Conservation (phyloP, 2,329 filamentous ascomycete species). For the Colletotrichum endophyticum region DNA sequence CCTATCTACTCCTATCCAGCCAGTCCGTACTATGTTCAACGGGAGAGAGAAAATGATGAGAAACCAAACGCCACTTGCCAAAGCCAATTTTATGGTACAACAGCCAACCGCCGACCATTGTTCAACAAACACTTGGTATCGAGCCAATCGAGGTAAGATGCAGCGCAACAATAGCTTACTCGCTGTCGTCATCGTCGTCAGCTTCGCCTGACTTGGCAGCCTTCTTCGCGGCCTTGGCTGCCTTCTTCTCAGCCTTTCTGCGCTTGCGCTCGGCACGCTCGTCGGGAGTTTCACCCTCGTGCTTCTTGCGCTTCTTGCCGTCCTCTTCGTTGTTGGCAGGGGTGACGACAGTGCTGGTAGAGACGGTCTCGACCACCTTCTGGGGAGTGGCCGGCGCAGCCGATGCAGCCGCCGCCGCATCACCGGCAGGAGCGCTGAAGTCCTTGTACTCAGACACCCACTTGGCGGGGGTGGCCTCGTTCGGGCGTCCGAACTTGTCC, state of each 20-base stretch:
- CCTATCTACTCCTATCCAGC: slow-evolving; percentile 23
- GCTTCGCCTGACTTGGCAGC: slow-evolving; percentile 47
- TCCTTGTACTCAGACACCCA: slow-evolving; percentile 96
- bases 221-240: slow-evolving; percentile 61
- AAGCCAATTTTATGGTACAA: slow-evolving; percentile 26
- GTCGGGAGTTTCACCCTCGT: slow-evolving; percentile 76
- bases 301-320: slow-evolving; percentile 79
- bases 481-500: slow-evolving; percentile 94
- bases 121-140: slow-evolving; percentile 21
- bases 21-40: slow-evolving; percentile 20
- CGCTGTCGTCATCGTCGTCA: slow-evolving; percentile 57
- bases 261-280: slow-evolving; percentile 68
- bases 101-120: slow-evolving; percentile 21
- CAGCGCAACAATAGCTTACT: slow-evolving; percentile 37
- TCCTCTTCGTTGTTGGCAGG: slow-evolving; percentile 55
- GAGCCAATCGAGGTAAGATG: slow-evolving; percentile 11
- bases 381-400: slow-evolving; percentile 43
- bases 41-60: background rate
- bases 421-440: slow-evolving; percentile 63
- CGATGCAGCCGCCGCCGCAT: slow-evolving; percentile 48
- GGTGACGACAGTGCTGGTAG: slow-evolving; percentile 47
- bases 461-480: slow-evolving; percentile 90
- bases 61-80: slow-evolving; percentile 24
- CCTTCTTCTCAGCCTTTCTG: slow-evolving; percentile 66
- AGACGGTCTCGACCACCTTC: slow-evolving; percentile 40